Percentiles rank a stretch among this genome's conserved stretches.
Conservation (phyloP, 2,329 filamentous ascomycete species). For the Colletotrichum cordylinicola region DNA sequence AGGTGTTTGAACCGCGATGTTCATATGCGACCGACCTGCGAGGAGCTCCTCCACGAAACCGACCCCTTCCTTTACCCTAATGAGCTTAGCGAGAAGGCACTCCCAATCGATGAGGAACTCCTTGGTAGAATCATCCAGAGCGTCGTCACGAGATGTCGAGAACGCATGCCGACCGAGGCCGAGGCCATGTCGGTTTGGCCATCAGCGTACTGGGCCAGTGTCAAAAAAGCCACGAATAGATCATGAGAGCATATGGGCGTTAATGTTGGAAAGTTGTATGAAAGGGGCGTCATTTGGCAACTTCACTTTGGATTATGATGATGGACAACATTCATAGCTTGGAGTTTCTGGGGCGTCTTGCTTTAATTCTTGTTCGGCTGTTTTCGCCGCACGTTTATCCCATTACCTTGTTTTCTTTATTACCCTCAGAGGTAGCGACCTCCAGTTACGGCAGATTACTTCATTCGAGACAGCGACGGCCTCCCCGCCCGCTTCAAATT, state of each 20-base stretch:
- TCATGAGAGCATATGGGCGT: conserved; percentile 3
- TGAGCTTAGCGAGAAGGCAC: conserved; percentile 57
- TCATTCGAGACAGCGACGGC: neutral
- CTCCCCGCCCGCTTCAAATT: neutral
- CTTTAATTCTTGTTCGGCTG: conserved; percentile 11
- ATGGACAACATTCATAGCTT: conserved; percentile 19
- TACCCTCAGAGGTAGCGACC: neutral
- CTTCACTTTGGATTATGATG: conserved; percentile 18
- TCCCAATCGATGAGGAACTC: conserved; percentile 68
- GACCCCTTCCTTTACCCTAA: conserved; percentile 71
- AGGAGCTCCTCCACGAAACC: conserved; percentile 61
- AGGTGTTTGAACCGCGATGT: conserved; percentile 68
- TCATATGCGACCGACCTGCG: conserved; percentile 67
- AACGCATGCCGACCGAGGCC: conserved; percentile 62
- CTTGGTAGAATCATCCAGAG: conserved; percentile 68
- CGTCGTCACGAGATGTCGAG: conserved; percentile 63
- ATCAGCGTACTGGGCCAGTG: conserved; percentile 65
- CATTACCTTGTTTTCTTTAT: conserved; percentile 14
- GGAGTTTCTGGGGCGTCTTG: conserved; percentile 17
- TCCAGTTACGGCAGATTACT: neutral
- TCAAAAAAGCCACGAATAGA: conserved; percentile 54
- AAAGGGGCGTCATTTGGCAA: conserved; percentile 6
- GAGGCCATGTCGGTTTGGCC: conserved; percentile 64
- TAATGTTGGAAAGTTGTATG: conserved; percentile 18
- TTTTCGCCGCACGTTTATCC: neutral